A percentile compares a stretch with the other conserved stretches of the same genome.
Evolutionary conservation across 192 early-diverging fungal genomes (phyloP).

Genomic region (Coemansia sp.): DNA sequence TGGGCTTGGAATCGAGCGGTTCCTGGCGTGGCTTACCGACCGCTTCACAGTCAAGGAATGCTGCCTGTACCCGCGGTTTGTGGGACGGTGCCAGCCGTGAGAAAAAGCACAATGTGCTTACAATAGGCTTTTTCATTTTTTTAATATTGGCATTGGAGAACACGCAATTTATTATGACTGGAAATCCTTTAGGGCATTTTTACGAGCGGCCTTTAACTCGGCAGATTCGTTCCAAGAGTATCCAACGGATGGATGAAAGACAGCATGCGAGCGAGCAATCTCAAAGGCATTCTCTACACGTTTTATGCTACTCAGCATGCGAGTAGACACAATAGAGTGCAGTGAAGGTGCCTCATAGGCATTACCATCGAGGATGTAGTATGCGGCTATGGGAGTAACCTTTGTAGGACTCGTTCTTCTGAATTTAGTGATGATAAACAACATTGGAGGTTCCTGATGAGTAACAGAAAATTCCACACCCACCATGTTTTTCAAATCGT

Average conservation of each 20-base stretch:
- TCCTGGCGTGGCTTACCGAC: constrained; percentile 95
- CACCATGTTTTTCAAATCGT: constrained; percentile 62
- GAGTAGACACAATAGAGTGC: constrained; percentile 66
- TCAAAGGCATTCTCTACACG: constrained; percentile 46
- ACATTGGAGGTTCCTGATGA: constrained; percentile 61
- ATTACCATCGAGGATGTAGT: constrained; percentile 71
- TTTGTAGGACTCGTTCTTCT: constrained; percentile 58
- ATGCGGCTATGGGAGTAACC: constrained; percentile 46
- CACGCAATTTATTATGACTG: constrained; percentile 4
- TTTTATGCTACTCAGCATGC: constrained; percentile 61
- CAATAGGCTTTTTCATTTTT: neutral
- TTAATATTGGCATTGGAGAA: neutral
- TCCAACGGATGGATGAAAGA: constrained; percentile 49
- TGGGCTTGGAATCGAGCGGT: constrained; percentile 95
- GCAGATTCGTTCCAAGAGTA: constrained; percentile 49
- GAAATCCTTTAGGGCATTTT: constrained; percentile 33
- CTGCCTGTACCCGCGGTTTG: constrained; percentile 92
- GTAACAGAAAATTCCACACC: constrained; percentile 76
- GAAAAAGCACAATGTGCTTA: neutral
- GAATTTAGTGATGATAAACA: constrained; percentile 75
- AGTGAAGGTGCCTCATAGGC: constrained; percentile 73
- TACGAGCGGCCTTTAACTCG: constrained; percentile 32
- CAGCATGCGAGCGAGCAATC: constrained; percentile 27
- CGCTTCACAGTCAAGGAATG: constrained; percentile 85
- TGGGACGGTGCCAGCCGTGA: constrained; percentile 81